Evolutionary conservation across 2,329 filamentous ascomycete genomes (phyloP).

Genomic region (Alternaria gaisen): DNA sequence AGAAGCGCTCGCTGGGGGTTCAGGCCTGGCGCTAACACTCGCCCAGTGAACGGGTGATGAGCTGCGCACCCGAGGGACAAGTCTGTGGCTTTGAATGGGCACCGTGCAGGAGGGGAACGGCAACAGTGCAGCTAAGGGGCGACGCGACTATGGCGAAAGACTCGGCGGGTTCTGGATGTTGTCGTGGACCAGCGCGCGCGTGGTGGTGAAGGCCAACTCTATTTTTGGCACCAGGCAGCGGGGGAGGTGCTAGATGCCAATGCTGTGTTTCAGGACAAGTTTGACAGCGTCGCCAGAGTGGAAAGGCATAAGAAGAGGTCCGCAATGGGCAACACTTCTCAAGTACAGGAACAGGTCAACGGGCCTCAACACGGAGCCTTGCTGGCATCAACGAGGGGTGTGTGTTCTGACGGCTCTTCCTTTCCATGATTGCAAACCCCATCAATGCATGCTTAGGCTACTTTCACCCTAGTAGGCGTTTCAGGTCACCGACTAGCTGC

Average conservation of each 20-base stretch:
- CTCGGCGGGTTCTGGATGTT: conserved; percentile 6
- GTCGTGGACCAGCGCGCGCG: conserved; percentile 24
- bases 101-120: conserved; percentile 17
- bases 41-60: conserved; percentile 44
- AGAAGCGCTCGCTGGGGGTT: conserved; percentile 44
- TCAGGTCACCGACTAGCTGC: conserved; percentile 19
- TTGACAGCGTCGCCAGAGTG: conserved; percentile 24
- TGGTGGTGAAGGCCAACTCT: conserved; percentile 30
- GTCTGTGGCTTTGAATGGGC: conserved; percentile 18
- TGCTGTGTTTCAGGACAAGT: conserved; percentile 39
- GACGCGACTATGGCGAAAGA: conserved; percentile 20
- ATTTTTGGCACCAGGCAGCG: conserved; percentile 40
- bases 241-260: conserved; percentile 37
- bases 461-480: conserved; percentile 30
- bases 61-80: conserved; percentile 24
- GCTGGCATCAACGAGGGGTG: conserved; percentile 25
- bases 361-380: conserved; percentile 18
- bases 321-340: conserved; percentile 2
- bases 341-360: conserved; percentile 1
- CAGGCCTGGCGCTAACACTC: conserved; percentile 49
- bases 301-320: conserved; percentile 3
- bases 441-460: conserved; percentile 25
- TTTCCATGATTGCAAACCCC: conserved; percentile 23
- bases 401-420: conserved; percentile 27
- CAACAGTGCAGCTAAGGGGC: conserved; percentile 13